These are phyloP conservation scores for Ustilago xerochloae DNA, from an alignment of 1,284 basidiomycete species.

Conservation along the genomic window DNA sequence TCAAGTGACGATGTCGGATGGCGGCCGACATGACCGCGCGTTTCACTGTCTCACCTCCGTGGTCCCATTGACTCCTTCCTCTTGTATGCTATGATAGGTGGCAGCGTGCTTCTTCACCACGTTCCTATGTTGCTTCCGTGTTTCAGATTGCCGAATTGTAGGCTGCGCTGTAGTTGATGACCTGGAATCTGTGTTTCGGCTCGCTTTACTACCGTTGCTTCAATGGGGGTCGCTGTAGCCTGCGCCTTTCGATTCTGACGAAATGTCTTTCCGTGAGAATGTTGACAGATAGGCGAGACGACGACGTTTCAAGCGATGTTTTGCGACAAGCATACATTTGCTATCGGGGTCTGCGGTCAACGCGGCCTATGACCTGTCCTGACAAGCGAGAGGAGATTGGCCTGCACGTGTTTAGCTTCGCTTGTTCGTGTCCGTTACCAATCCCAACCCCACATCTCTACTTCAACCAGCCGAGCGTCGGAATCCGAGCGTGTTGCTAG, in stretches of 20 bases:
- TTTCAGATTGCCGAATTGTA: neutral
- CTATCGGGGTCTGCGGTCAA: neutral
- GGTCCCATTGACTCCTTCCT: too few species aligned
- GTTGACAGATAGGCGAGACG: neutral
- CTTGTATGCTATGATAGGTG: too few species aligned
- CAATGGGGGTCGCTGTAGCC: too few species aligned
- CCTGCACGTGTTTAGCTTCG: neutral
- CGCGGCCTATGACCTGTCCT: neutral
- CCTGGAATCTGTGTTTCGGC: too few species aligned
- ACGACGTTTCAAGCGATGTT: neutral
- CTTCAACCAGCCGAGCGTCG: neutral
- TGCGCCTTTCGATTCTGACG: too few species aligned
- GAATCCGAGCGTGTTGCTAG: constrained; percentile 3
- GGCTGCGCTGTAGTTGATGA: neutral
- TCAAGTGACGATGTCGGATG: neutral
- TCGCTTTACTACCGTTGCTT: too few species aligned
- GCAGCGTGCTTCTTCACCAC: neutral
- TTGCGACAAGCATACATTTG: neutral
- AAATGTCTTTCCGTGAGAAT: neutral
- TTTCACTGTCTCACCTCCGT: neutral
- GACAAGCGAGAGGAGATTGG: neutral
- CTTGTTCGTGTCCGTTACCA: neutral
- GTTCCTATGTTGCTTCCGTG: neutral
- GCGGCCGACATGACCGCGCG: neutral
- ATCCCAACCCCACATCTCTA: neutral